These are phyloP conservation scores for Monosporascus ibericus DNA, from an alignment of 2,329 filamentous ascomycete genomes.

Conservation along the genomic window DNA sequence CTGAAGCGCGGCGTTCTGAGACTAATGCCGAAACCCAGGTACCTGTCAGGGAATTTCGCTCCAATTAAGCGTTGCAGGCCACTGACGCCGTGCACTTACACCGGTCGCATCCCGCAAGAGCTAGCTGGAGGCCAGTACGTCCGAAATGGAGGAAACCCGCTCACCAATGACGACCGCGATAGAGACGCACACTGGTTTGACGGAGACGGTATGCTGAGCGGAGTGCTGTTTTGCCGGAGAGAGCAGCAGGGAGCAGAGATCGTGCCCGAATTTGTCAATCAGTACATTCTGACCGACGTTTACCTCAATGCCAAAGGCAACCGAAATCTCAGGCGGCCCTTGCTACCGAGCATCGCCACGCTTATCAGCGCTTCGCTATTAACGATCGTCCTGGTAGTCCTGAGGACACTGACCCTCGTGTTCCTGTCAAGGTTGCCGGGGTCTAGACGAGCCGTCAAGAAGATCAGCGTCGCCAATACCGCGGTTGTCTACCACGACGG, in stretches of 20 bases:
- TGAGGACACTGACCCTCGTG: constrained; percentile 52
- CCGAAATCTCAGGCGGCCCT: constrained; percentile 42
- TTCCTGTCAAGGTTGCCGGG: constrained; percentile 52
- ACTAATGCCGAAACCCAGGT: constrained; percentile 30
- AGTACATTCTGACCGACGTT: constrained; percentile 62
- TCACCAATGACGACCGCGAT: constrained; percentile 53
- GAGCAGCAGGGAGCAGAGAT: constrained; percentile 33
- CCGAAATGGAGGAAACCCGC: constrained; percentile 64
- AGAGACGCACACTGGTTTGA: constrained; percentile 70
- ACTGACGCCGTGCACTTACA: constrained; percentile 51
- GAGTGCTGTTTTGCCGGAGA: constrained; percentile 50
- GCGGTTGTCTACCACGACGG: constrained; percentile 62
- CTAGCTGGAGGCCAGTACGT: constrained; percentile 65
- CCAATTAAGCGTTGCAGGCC: constrained; percentile 51
- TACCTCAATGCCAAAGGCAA: constrained; percentile 49
- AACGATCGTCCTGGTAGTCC: constrained; percentile 43
- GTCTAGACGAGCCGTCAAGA: constrained; percentile 51
- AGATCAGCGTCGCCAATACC: constrained; percentile 67
- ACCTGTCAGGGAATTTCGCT: constrained; percentile 64
- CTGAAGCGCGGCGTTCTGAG: not conserved
- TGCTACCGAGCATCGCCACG: constrained; percentile 63
- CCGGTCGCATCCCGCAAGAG: constrained; percentile 56
- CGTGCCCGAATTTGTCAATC: constrained; percentile 60
- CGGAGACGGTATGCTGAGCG: constrained; percentile 68
- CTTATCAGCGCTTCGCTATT: constrained; percentile 53